Base-by-base conservation (phyloP, 2,329 filamentous ascomycete genomes). In the Ophiostoma sp. region DNA sequence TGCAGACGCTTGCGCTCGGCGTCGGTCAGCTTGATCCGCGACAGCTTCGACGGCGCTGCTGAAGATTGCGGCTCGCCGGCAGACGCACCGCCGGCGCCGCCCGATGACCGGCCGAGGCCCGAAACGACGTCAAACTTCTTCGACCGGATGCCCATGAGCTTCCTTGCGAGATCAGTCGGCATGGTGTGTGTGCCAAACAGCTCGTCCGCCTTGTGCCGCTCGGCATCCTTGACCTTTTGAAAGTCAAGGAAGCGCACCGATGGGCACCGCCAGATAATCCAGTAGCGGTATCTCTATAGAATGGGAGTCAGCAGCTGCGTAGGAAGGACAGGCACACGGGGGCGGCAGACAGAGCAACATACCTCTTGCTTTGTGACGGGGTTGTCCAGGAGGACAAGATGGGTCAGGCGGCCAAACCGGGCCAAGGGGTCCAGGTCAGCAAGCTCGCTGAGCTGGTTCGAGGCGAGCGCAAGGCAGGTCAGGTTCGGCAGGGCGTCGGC, bases 301-400 rank as follows among this genome's bases (percentile, higher is more conserved):
- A 27, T 27, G 27, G 27, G 2, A 2, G 27, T 27, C 2, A 27
- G 27, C 27, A 27, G 27, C 27, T 27, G 27, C 2, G 27, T 27
- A 27, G 1, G 27, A 27, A 27, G 27, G 27, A 27, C 27, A 27
- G 27, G 27, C 27, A 27, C 27, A 27, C 27, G 27, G 1, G 1
- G 45, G 8, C 27, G n/a, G 12, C 47, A 14, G 2, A 62, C 36
- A 68, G 12, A 14, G 47, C 9, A 8, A 79, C 89, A 74, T 77
- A 96, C 93, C 87, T 98, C 93, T 80, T 94, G 96, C 81, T 90
- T 91, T 38, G 91, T 87, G 7, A 98, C 91, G 0, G 95, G 94
- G 77, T 98, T 98, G 71, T 96, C 93, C 68, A 90, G 77, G 76
- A 98, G 77, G 52, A 90, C 87, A 74, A 99, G 77, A 79, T 97